Base-by-base conservation (phyloP, 1,284 basidiomycete genomes). In the Sanghuangporus sanghuang region DNA sequence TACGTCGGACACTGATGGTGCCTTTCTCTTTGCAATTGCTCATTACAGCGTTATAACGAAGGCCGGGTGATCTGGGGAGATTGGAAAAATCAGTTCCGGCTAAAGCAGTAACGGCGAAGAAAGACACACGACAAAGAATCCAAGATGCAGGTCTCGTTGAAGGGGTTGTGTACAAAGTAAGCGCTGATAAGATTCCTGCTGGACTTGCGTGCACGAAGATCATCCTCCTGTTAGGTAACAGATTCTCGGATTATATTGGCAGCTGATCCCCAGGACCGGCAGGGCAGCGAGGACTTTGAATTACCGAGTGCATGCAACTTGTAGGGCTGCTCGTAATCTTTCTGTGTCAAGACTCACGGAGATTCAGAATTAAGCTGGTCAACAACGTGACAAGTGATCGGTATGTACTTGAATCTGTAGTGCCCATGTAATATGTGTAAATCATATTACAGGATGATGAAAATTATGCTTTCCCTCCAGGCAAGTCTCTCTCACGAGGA, bases 351-450 rank as follows among this genome's bases (percentile, higher is more conserved):
- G 36, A 8, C 56, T 49, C n/a, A 61, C n/a, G 1, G 42, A 38
- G 36, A 2, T 59, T 39, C 35, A 80, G 78, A n/a, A 76, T 97
- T 59, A 97, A 97, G 73, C 81, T 97, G 1, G 95, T 93, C 4
- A 97, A 97, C 70, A 93, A 89, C 57, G 87, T 92, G 9, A 97
- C 96, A 0, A 96, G 92, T 71, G 94, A 97, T 70, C 84, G 95
- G 92, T 89, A 70, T 53, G 70, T 61, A 23, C 16, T 16, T 50
- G 46, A 11, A 14, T 14, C 21, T 8, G 18, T 61, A 16, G 35
- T 32, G 6, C 56, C 36, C 60, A 35, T 62, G 23, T 39, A 55
- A 11, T 21, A 46, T n/a, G 27, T 27, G 27, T 44, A 21, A 59
- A 40, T 44, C 27, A 59, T 16, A 23, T 23, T 62, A n/a, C 63